phyloP scores from a whole-genome alignment of 176 grass and related monocot species.

The Oryza meyeriana region DNA sequence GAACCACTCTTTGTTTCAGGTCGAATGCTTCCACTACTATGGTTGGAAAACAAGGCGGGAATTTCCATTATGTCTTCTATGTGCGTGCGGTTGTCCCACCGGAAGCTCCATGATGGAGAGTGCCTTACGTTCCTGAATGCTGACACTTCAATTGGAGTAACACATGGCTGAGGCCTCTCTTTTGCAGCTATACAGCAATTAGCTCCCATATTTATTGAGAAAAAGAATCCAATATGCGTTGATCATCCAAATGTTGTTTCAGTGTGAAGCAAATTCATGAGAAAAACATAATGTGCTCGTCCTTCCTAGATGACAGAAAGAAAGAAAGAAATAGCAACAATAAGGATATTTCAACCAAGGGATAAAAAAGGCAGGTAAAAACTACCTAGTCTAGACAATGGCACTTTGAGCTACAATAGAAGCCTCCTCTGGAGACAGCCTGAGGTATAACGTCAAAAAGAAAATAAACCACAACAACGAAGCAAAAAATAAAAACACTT shows the following conservation, averaged over 20 bases:
- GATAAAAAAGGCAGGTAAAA: neutral
- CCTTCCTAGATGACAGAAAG: neutral
- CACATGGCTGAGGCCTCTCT: conserved; percentile 53
- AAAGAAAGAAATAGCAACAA: neutral
- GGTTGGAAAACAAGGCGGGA: conserved; percentile 44
- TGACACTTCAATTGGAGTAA: conserved; percentile 56
- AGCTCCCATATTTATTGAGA: conserved; percentile 63
- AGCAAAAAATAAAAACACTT: neutral
- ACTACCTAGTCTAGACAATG: neutral
- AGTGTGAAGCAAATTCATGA: neutral
- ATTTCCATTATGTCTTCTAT: conserved; percentile 82
- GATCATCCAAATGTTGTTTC: conserved; percentile 16
- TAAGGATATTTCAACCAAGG: conserved; percentile 36
- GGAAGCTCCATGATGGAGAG: conserved; percentile 81
- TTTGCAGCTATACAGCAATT: conserved; percentile 82
- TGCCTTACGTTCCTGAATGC: conserved; percentile 70
- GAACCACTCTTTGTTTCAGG: conserved; percentile 60
- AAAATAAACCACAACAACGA: neutral
- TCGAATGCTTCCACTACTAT: conserved; percentile 51
- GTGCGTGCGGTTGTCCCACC: conserved; percentile 89
- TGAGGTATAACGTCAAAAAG: neutral
- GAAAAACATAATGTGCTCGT: neutral
- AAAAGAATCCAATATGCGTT: conserved; percentile 32
- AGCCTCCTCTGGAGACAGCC: neutral
- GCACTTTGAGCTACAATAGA: neutral